Evolutionary conservation across 2,329 filamentous ascomycete genomes (phyloP), one percentile per base, ranked within the genome.

Genomic region (Alternaria sp.): DNA sequence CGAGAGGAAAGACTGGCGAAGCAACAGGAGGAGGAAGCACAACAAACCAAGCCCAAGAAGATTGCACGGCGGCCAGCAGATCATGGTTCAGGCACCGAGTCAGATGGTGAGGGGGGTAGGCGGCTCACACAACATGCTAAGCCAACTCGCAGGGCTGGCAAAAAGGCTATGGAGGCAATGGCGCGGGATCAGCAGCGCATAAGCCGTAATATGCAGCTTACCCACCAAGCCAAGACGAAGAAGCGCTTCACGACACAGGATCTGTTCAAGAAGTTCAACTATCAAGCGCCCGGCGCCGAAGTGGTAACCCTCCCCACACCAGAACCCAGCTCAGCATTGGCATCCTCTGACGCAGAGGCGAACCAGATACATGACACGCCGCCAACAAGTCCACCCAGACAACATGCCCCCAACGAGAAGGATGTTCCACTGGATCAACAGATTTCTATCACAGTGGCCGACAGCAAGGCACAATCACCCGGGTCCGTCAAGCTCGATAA

Each of bases 131-230:
- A 94, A 73, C 82, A 86, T 40, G 84, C 86, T 27, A 88, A 90
- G 4, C 90, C 93, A 5, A 85, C 87, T 10, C 87, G 95, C 12
- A 97, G 95, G 76, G 94, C 95, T 0, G 94, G 94, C 82, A 98
- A 94, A 81, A 97, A 93, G 80, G 95, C 95, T 0, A 78, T 97
- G 43, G 92, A 97, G 75, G 94, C 98, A 69, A 97, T 99, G 90
- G 91, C 91, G 70, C 88, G 93, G 9, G 95, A 99, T 79, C 97
- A 94, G 1, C 95, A 99, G 81, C 89, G 95, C 30, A 87, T 99
- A 81, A 90, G 88, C 68, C 87, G 95, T 67, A 96, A 91, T 74
- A 92, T 97, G 87, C 94, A 98, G 78, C 85, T 99, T 50, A 88
- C 92, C 1, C 94, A 98, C 78, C 90, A 97, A 75, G 91, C 92